Evolutionary conservation across 768 basidiomycete genomes (phyloP), one percentile per base, ranked within the genome.

Genomic region (Dendrothele bispora): DNA sequence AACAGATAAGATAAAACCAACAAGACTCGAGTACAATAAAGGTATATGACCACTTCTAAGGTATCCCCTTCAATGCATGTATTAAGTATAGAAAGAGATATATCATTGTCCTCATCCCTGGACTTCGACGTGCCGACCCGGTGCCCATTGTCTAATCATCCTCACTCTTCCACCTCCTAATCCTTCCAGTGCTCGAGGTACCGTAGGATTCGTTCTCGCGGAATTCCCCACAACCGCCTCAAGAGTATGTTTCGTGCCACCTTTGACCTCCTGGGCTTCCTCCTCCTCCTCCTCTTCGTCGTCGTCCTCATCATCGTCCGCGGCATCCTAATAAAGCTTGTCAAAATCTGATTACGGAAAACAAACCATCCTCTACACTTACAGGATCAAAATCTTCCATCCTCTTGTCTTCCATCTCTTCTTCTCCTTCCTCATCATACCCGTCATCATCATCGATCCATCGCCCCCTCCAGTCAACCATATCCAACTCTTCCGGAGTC

Each of bases 361-460:
- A 7, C 7, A 10, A 30, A 25, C 7, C 1, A 22, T 39, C 12
- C 4, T 24, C 6, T 24, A 20, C 48, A 70, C 81, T 53, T 65
- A 89, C 89, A 40, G 83, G 82, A 70, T 91, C 89, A 67, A 91
- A 91, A 61, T 91, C 88, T 62, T 91, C 88, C 88, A 90, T 88
- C 32, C 79, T 84, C 53, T 84, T 77, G 62, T 88, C 88, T 51
- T 75, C 73, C 20, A 62, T 66, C 2, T 72, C 75, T 7, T 76
- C 77, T 2, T 71, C 81, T 27, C 86, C 79, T 28, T 84, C 83
- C 20, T 86, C 84, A 15, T 88, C 86, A 27, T 84, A 83, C 25
- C 85, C 85, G 17, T 85, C 84, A 38, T 78, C 77, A 45, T 79
- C 78, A 51, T 81, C 80, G 52, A 91, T 82, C 91, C 93, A 98